Base-by-base conservation (phyloP, 768 basidiomycete genomes). In the Dacryopinax primogenitus region DNA sequence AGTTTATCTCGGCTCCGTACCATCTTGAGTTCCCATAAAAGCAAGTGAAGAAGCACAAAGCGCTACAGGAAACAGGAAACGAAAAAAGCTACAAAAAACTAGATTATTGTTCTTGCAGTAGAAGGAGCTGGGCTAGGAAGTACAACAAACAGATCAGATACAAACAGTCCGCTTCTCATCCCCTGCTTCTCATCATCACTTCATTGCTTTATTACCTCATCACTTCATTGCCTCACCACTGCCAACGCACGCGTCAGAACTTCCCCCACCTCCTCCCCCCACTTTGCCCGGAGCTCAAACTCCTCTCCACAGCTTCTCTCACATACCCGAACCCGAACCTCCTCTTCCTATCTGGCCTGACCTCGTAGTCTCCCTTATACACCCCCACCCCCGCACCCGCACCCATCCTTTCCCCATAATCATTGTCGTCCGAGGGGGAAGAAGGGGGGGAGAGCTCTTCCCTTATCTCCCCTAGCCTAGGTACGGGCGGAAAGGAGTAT, bases 311-410 rank as follows among this genome's bases (percentile, higher is more conserved):
- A 4, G 41, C 41, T 23, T 44, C 41, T 4, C 18, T 7, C 18
- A 44, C 41, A 23, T 44, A 18, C 41, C 16, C 41, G 18, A 44
- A 44, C 41, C 23, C 41, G 7, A 6, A 3, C 41, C 41, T 44
- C 7, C 4, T 15, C 7, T 18, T 15, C 7, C 26, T 30, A 18
- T 23, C 26, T 13, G 51, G 51, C 15, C 51, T 23, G 11, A 58
- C 51, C 26, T 58, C 51, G 18, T 58, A 58, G 51, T 58, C 51
- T 30, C 51, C 51, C 51, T 58, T 21, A 15, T 58, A 58, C 51
- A 26, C 26, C 51, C 32, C 51, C 32, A 13, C 41, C 41, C 41
- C 18, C 41, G 41, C 7, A 44, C 18, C 41, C 41, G 4, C 18
- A 15, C 18, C 3, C 41, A 15, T 18, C 4, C 41, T 7, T 3